phyloP scores from a whole-genome alignment of 495 filamentous ascomycete genomes.

The Pyrenula aspistea region DNA sequence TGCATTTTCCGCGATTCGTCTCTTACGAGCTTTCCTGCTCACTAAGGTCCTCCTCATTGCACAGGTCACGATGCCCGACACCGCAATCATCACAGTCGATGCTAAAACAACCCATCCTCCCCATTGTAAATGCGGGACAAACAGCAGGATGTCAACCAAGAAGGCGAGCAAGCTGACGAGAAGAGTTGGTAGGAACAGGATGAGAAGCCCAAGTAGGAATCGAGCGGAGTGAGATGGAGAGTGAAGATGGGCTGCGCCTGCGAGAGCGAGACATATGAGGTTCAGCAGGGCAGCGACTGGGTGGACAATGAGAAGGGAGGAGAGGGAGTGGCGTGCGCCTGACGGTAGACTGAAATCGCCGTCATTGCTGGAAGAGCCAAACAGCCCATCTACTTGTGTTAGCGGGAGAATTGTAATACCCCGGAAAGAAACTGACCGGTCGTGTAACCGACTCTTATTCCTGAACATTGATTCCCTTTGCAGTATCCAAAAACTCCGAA shows the following conservation, averaged over 20 bases:
- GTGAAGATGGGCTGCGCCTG: slow-evolving; percentile 75
- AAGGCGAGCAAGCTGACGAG: slow-evolving; percentile 80
- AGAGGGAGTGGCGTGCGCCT: slow-evolving; percentile 68
- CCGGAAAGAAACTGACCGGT: slow-evolving; percentile 47
- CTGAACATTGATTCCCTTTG: slow-evolving; percentile 47
- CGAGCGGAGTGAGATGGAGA: slow-evolving; percentile 84
- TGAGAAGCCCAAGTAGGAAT: slow-evolving; percentile 72
- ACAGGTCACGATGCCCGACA: slow-evolving; percentile 78
- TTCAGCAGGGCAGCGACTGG: slow-evolving; percentile 81
- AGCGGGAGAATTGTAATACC: slow-evolving; percentile 9
- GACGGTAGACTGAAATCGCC: slow-evolving; percentile 63
- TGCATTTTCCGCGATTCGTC: slow-evolving; percentile 80
- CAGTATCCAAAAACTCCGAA: slow-evolving; percentile 96
- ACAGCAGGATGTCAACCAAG: slow-evolving; percentile 88
- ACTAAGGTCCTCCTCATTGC: slow-evolving; percentile 96
- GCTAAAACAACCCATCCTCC: slow-evolving; percentile 91
- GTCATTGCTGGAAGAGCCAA: slow-evolving; percentile 25
- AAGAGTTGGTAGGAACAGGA: slow-evolving; percentile 74
- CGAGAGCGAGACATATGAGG: slow-evolving; percentile 70
- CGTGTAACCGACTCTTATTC: slow-evolving; percentile 75
- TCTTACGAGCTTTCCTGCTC: slow-evolving; percentile 80
- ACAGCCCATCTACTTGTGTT: slow-evolving; percentile 22
- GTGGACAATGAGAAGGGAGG: slow-evolving; percentile 83
- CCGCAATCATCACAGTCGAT: slow-evolving; percentile 74
- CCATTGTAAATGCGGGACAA: slow-evolving; percentile 88